These are phyloP conservation scores for Starmerella apicola DNA, from an alignment of 805 yeast genomes.

Conservation along the genomic window DNA sequence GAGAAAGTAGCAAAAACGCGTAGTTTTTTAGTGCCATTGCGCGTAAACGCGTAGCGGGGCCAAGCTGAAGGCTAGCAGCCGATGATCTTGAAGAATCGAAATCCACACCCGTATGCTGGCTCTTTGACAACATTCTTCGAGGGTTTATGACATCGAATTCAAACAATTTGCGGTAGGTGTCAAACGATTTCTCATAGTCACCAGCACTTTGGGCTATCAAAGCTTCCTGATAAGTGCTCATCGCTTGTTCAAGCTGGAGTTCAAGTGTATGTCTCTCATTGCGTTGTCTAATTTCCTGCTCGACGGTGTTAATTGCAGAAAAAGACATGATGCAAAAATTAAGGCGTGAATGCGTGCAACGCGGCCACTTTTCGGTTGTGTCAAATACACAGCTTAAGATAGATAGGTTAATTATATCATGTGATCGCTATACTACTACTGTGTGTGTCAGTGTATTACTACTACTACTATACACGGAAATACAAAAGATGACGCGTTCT, in stretches of 20 bases:
- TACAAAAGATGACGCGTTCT: no score
- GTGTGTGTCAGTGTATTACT: no score
- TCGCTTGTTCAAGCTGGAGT: conserved; percentile 77
- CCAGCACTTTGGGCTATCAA: conserved; percentile 44
- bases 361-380: no score
- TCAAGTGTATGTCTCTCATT: conserved; percentile 87
- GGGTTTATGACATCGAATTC: conserved; percentile 48
- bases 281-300: conserved; percentile 54
- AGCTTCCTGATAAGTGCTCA: conserved; percentile 61
- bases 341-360: neutral
- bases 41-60: conserved; percentile 52
- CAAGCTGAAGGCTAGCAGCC: conserved; percentile 7
- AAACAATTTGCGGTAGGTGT: conserved; percentile 50
- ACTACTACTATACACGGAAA: no score
- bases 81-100: neutral
- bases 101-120: neutral
- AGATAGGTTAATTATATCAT: no score
- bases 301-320: conserved; percentile 65
- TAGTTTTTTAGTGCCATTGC: conserved; percentile 72
- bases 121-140: conserved; percentile 5
- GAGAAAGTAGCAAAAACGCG: conserved; percentile 52
- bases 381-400: no score
- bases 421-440: no score
- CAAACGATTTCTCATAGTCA: conserved; percentile 39
- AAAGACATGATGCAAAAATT: conserved; percentile 31